Conservation (phyloP, 352 stramenopile species). For the Globisporangium camurandrum region DNA sequence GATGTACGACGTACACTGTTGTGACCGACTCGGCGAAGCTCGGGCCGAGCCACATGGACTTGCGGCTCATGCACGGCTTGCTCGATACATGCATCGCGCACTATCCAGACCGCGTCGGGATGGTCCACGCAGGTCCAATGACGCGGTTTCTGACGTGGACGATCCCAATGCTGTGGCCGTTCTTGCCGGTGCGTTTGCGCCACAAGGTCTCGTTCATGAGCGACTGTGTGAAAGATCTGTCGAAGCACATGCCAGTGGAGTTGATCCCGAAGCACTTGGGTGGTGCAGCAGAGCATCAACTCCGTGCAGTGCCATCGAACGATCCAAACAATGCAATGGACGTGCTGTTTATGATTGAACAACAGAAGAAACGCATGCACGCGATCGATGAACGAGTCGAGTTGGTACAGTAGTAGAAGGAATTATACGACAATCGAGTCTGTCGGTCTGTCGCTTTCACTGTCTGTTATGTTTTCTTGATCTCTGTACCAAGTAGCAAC, state of each 20-base stretch:
- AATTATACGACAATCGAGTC: too few relatives aligned
- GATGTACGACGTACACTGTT: slow-evolving; percentile 51
- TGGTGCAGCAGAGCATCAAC: slow-evolving; percentile 27
- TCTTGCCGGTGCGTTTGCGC: slow-evolving; percentile 40
- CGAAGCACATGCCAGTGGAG: slow-evolving; percentile 50
- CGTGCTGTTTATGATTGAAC: slow-evolving; percentile 45
- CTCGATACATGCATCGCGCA: slow-evolving; percentile 56
- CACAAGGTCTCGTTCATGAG: slow-evolving; percentile 59
- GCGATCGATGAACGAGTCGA: slow-evolving; percentile 7
- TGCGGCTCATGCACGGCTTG: slow-evolving; percentile 56
- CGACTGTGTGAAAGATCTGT: slow-evolving; percentile 38
- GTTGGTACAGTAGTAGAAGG: too few relatives aligned
- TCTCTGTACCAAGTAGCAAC: slow-evolving; percentile 25
- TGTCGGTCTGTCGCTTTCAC: not conserved
- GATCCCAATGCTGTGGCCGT: slow-evolving; percentile 44
- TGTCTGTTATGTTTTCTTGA: slow-evolving; percentile 34
- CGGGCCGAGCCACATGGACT: slow-evolving; percentile 37
- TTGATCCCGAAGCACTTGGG: slow-evolving; percentile 50
- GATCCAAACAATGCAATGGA: slow-evolving; percentile 29
- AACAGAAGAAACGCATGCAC: slow-evolving; percentile 43
- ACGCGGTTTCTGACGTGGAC: slow-evolving; percentile 49
- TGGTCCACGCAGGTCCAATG: slow-evolving; percentile 47
- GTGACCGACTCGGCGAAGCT: slow-evolving; percentile 47
- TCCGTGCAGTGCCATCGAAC: slow-evolving; percentile 16
- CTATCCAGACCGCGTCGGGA: slow-evolving; percentile 56